Evolutionary conservation across 345 rosid species (phyloP), one percentile per base, ranked within the genome.

Genomic region (Lagerstroemia speciosa): DNA sequence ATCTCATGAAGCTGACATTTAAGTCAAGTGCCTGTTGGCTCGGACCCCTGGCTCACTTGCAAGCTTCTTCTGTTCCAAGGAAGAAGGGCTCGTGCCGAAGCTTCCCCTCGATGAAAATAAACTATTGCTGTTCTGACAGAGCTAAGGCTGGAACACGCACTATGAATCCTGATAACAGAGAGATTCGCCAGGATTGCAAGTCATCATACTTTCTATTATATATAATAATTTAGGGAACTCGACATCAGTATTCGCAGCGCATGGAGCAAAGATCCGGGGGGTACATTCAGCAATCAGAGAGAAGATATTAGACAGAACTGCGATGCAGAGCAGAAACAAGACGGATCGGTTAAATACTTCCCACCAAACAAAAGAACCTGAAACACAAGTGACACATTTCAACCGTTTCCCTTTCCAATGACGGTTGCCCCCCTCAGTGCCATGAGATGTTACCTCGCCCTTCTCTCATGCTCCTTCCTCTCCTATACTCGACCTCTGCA

Each of bases 1-100:
- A 8, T 7, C 43, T 38, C 99, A 94, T 80, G 99, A 94, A 82
- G 98, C 98, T 72, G 99, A 94, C 76, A 83, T 92, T 29, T n/a
- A 94, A 94, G 84, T 91, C 99, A 74, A 94, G 92, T 81, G 96
- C 96, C 14, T 94, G 92, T 76, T 94, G 99, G 99, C 98, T 94
- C 69, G 96, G 96, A 66, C 79, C 92, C 74, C 79, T 94, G 71
- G 93, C 98, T 74, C 99, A 94, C 79, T 80, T 91, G 85, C 99
- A 94, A 83, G 97, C 97, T 70, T 80, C 96, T 62, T 88, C 96
- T 58, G 96, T 94, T 77, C 87, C 92, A 19, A 89, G 97, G 77
- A 92, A 94, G 97, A n/a, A n/a, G n/a, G n/a, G n/a, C n/a, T n/a
- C n/a, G n/a, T n/a, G 97, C 89, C 72, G 75, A 26, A n/a, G 46